A percentile compares a stretch with the other conserved stretches of the same genome.
Evolutionary conservation across 352 stramenopile genomes (phyloP).

Genomic region (Phytophthora pseudosyringae): DNA sequence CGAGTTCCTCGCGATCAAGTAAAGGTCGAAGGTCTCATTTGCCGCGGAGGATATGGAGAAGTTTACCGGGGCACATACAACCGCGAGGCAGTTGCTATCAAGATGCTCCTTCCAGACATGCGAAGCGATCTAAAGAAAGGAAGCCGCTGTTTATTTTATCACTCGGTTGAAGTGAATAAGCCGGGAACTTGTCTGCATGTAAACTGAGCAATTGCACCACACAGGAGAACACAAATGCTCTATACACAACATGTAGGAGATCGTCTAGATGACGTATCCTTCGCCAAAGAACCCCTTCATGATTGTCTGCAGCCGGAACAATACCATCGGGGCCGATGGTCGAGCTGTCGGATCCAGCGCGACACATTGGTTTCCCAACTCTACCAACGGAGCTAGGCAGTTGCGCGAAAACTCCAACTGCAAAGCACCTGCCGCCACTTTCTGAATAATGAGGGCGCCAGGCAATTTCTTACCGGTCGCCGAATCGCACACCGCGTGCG

Average conservation of each 20-base stretch:
- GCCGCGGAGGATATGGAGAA: conserved; percentile 36
- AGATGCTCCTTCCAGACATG: conserved; percentile 33
- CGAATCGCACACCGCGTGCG: conserved; percentile 15
- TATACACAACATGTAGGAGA: neutral
- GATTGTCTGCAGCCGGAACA: conserved; percentile 26
- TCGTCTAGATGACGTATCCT: conserved; percentile 1
- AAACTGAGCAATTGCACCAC: no score
- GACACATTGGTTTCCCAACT: conserved; percentile 12
- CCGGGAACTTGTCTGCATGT: no score
- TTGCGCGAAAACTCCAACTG: conserved; percentile 13
- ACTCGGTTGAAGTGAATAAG: no score
- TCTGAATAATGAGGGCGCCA: conserved; percentile 20
- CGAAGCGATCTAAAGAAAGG: conserved; percentile 24
- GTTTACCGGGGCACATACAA: conserved; percentile 44
- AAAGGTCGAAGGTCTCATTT: neutral
- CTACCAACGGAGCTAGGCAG: neutral
- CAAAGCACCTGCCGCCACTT: conserved; percentile 17
- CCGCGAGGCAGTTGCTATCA: conserved; percentile 44
- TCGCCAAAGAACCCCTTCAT: conserved; percentile 3
- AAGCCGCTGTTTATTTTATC: no score
- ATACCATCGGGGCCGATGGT: conserved; percentile 17
- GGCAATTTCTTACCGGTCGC: conserved; percentile 1
- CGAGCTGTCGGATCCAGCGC: conserved; percentile 9
- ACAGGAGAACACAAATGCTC: neutral
- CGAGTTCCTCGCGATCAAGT: conserved; percentile 8